A percentile compares a stretch with the other conserved stretches of the same genome.
These are phyloP conservation scores for Cucurbita ficifolia DNA, from an alignment of 306 rosid species.

Conservation along the genomic window DNA sequence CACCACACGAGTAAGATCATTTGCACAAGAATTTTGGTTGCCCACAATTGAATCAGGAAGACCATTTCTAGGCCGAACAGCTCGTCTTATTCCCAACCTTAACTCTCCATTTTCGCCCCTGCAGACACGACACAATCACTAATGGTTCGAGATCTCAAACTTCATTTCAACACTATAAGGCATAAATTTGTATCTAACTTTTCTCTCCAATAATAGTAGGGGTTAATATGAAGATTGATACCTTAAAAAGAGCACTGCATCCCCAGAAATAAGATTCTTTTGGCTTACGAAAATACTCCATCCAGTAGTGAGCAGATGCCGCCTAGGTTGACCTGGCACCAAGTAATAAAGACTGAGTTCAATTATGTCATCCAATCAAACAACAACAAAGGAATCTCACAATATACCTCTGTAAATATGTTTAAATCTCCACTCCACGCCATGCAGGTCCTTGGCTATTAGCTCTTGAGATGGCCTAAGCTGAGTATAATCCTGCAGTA, in stretches of 20 bases:
- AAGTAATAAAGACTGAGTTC: slow-evolving; percentile 14
- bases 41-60: slow-evolving; percentile 75
- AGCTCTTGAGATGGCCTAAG: slow-evolving; percentile 96
- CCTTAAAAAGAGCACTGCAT: slow-evolving; percentile 95
- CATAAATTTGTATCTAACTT: neutral
- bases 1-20: slow-evolving; percentile 57
- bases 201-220: neutral
- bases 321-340: slow-evolving; percentile 90
- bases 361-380: slow-evolving; percentile 10
- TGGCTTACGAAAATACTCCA: slow-evolving; percentile 95
- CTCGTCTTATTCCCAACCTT: slow-evolving; percentile 87
- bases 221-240: neutral
- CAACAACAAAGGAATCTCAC: slow-evolving; percentile 6
- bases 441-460: slow-evolving; percentile 87
- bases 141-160: neutral
- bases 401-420: slow-evolving; percentile 79
- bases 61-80: slow-evolving; percentile 69
- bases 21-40: slow-evolving; percentile 49
- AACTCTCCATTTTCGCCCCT: slow-evolving; percentile 95
- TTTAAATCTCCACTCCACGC: slow-evolving; percentile 81
- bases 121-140: slow-evolving; percentile 17
- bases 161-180: neutral
- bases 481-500: slow-evolving; percentile 70
- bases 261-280: slow-evolving; percentile 89
- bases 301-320: slow-evolving; percentile 93